These are phyloP conservation scores for Aspergillus luchuensis DNA, from an alignment of 2,329 filamentous ascomycete genomes.

Conservation along the genomic window DNA sequence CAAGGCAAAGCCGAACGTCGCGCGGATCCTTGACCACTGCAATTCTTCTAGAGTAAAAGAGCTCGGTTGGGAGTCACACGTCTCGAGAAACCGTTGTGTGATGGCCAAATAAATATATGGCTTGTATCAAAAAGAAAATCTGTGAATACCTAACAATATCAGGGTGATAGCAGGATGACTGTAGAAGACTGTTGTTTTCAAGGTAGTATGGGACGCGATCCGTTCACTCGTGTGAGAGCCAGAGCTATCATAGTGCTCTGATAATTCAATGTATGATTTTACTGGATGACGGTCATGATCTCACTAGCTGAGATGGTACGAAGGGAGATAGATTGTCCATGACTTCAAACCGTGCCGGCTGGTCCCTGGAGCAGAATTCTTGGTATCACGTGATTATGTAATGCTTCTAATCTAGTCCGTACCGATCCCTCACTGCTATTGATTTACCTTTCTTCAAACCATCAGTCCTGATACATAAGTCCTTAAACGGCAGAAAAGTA, in stretches of 20 bases:
- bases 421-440: not conserved
- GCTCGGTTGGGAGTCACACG: not conserved
- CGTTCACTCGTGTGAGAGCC: not conserved
- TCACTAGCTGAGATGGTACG: not conserved
- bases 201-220: not conserved
- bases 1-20: not conserved
- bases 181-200: not conserved
- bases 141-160: not conserved
- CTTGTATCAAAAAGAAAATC: not conserved
- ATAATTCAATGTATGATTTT: not conserved
- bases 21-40: not conserved
- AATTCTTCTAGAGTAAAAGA: not conserved
- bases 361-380: not conserved
- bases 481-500: slow-evolving; percentile 1
- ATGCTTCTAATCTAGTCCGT: not conserved
- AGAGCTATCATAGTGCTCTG: not conserved
- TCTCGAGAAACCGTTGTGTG: not conserved
- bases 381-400: not conserved
- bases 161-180: not conserved
- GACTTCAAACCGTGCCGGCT: not conserved
- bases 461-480: not conserved
- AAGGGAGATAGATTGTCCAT: not conserved
- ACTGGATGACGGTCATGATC: not conserved
- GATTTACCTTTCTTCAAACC: not conserved
- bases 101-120: not conserved